Base-by-base conservation (phyloP, 139 green algal genomes). In the Chlamydomonas incerta region DNA sequence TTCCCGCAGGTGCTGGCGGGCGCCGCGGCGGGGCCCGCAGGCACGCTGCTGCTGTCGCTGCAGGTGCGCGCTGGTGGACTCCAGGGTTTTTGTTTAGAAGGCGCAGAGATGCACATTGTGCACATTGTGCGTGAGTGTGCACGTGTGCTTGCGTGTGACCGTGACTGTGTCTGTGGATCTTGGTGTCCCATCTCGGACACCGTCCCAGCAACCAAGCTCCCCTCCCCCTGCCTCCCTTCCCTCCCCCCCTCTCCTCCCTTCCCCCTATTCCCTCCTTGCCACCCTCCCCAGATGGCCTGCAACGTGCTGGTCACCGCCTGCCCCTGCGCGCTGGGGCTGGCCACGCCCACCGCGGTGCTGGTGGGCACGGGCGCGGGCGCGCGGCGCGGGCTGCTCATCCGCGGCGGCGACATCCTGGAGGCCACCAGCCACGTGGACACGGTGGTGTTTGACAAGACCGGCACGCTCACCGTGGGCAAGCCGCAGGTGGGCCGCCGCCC, bases 361-460 rank as follows among this genome's bases (percentile, higher is more conserved):
- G 97, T 98, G 35, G 97, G 96, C 55, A 98, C 95, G 0, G 90
- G 88, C 21, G 91, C 94, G 17, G 97, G 91, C 31, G 96, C 96
- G 0, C 86, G 91, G 71, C 87, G 89, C 37, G 96, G 96, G 9
- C 92, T 99, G 80, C 92, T 98, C 6, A 94, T 99, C 57, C 88
- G 95, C 0, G 96, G 95, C 10, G 96, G 94, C 0, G 96, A 98
- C 85, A 89, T 96, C 11, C 71, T 98, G 73, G 95, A 98, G 80
- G 82, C 89, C 1, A 88, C 85, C 3, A 90, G 88, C 23, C 87
- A 88, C 68, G 89, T 94, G 62, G 93, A 98, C 89, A 96, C 93
- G 0, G 92, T 99, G 11, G 91, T 98, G 29, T 97, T 99, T 87
- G 97, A 99, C 90, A 99, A 99, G 92, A 99, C 97, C 0, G 97